Evolutionary conservation across 129 eudicot species (phyloP).

Genomic region (Solidago caesia): DNA sequence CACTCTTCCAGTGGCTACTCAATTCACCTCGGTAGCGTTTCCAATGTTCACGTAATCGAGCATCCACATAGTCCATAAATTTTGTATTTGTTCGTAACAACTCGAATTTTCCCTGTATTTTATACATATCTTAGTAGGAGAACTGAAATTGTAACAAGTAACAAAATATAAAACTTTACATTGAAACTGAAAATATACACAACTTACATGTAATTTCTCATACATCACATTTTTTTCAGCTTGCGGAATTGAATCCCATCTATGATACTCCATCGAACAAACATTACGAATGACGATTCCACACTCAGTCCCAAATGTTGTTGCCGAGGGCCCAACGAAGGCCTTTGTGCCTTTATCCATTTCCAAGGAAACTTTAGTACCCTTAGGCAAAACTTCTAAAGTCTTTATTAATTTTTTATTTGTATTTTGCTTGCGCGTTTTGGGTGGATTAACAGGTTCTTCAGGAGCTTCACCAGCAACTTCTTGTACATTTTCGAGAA

Average conservation of each 20-base stretch:
- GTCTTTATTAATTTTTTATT: not conserved
- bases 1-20: not conserved
- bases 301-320: not conserved
- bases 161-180: not conserved
- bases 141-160: not conserved
- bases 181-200: not conserved
- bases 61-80: not conserved
- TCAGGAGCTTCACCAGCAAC: not conserved
- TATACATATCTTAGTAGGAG: not conserved
- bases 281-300: not conserved
- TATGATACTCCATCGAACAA: too few species aligned
- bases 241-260: not conserved
- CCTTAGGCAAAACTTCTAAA: not conserved
- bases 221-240: not conserved
- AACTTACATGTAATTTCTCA: not conserved
- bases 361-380: not conserved
- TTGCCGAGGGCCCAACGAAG: not conserved
- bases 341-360: not conserved
- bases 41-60: not conserved
- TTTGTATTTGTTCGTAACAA: not conserved
- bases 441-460: not conserved
- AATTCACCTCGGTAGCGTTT: not conserved
- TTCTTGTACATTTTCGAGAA: too few species aligned
- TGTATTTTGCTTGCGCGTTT: not conserved
- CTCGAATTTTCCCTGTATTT: not conserved